phyloP scores from a whole-genome alignment of 2,329 filamentous ascomycete genomes.

The Trichophyton schoenleinii region DNA sequence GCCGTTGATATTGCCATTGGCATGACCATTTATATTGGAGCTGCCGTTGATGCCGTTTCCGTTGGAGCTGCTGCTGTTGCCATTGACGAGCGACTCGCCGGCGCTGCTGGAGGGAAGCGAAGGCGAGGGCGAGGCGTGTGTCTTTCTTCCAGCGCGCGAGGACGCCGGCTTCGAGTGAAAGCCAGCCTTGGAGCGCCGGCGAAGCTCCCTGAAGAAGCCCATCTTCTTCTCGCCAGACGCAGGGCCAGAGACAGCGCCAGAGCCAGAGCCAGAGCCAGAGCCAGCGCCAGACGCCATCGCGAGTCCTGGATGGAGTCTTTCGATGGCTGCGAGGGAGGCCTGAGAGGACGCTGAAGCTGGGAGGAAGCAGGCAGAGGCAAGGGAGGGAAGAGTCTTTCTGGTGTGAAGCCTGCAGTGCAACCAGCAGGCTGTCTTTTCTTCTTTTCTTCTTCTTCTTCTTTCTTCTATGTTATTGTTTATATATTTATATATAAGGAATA shows the following conservation, averaged over 20 bases:
- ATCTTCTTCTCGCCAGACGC: constrained; percentile 13
- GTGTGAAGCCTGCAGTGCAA: neutral
- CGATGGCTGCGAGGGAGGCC: neutral
- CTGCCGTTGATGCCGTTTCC: neutral
- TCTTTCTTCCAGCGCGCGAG: too few species aligned
- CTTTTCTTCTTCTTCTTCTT: neutral
- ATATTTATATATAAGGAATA: neutral
- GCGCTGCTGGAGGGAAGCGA: constrained; percentile 31
- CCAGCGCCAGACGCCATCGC: too few species aligned
- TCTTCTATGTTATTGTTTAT: neutral
- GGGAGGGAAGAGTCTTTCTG: neutral
- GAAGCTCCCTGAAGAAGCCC: constrained; percentile 62
- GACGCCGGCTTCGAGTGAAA: constrained; percentile 38
- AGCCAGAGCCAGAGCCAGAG: too few species aligned
- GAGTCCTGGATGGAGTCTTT: too few species aligned
- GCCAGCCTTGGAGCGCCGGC: constrained; percentile 63
- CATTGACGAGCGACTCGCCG: neutral
- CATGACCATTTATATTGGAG: constrained; percentile 25
- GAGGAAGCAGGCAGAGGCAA: neutral
- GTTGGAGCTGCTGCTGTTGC: too few species aligned
- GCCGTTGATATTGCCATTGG: constrained; percentile 2
- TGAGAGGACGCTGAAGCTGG: neutral
- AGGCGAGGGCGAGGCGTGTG: neutral
- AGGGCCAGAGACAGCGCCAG: too few species aligned
- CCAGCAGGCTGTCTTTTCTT: neutral